Conservation (phyloP, 139 green algal genomes). For the Spirogloea muscicola region DNA sequence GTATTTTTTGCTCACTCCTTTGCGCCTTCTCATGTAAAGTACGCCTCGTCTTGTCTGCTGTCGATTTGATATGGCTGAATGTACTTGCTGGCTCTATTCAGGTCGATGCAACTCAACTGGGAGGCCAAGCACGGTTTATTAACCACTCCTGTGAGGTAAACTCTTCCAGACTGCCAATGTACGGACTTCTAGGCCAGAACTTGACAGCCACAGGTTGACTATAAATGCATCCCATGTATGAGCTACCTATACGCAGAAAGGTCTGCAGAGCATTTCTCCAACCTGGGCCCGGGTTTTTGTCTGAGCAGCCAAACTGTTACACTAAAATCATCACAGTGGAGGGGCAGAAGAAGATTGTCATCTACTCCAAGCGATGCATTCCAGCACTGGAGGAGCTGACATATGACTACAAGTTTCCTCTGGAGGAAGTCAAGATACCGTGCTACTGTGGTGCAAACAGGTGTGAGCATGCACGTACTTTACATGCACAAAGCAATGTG, state of each 20-base stretch:
- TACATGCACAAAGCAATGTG: background rate
- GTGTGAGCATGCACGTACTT: background rate
- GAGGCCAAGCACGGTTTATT: conserved; percentile 75
- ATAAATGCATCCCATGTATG: too few species aligned
- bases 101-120: conserved; percentile 69
- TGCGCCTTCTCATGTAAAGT: too few species aligned
- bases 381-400: conserved; percentile 69
- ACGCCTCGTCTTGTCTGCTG: too few species aligned
- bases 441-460: conserved; percentile 61
- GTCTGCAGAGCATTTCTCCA: too few species aligned
- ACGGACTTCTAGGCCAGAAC: too few species aligned
- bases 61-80: too few species aligned
- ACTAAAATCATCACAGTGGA: conserved; percentile 63
- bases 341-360: conserved; percentile 66
- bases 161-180: too few species aligned
- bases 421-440: conserved; percentile 55
- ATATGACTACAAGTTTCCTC: conserved; percentile 84
- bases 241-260: too few species aligned
- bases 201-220: too few species aligned
- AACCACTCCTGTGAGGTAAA: conserved; percentile 81
- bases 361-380: conserved; percentile 72
- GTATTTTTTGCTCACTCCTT: too few species aligned
- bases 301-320: conserved; percentile 73
- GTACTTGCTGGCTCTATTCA: too few species aligned
- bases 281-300: conserved; percentile 4